Evolutionary conservation across 768 basidiomycete species (phyloP), one percentile per base, ranked within the genome.

Genomic region (Psilocybe tampanensis): DNA sequence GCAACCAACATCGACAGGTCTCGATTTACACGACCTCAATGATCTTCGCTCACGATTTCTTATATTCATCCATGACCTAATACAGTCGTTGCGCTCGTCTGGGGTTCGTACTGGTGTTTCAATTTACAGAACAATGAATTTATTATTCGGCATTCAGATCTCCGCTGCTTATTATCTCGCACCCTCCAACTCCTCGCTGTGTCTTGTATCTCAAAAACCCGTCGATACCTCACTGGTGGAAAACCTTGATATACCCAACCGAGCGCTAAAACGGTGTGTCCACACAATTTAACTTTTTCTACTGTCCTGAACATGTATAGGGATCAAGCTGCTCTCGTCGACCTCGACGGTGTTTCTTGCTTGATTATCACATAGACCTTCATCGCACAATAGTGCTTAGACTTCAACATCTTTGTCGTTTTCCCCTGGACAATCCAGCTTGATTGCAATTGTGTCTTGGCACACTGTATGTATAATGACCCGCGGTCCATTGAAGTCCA

Each of bases 21-120:
- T 82, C 59, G 87, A 89, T 69, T 76, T 90, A 29, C 81, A 89
- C 64, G 89, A 90, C 71, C 76, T 90, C 56, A 76, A 89, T 52
- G 83, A 86, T 63, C 69, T 89, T 39, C 82, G 84, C 44, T 79
- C 86, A 45, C 80, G 84, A 44, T 81, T 83, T 41, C 74, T 90
- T 13, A 60, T 80, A 23, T 86, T 88, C 69, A 78, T 90, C 41
- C 89, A 90, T 64, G 78, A 84, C 60, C 74, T 89, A 26, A 65
- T 88, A 42, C 80, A 83, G 60, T 78, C 80, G 3, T 78, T 90
- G 42, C 81, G 82, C 39, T 77, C 81, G 2, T 77, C 80, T 54
- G 88, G 86, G 64, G 88, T 90, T 64, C 64, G 81, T 70, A 36
- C 9, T 29, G 29, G 9, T 4, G 4, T 29, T 9, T 39, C 36